Evolutionary conservation across 257 asterid species (phyloP).

Genomic region (Solanum chaucha): DNA sequence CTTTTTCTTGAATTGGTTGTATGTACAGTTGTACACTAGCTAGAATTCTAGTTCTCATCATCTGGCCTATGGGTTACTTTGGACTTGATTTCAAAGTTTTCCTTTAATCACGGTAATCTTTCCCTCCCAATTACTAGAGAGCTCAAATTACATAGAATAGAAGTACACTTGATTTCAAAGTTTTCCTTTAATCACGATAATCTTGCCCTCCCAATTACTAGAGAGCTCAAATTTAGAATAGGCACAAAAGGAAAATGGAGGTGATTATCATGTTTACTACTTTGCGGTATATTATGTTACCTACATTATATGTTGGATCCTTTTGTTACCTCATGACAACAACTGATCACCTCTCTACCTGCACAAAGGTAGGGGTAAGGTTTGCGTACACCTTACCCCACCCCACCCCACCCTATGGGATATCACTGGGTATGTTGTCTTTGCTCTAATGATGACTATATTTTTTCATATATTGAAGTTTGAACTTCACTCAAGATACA

Average conservation of each 20-base stretch:
- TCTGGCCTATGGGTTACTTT: background rate
- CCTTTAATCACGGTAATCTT: background rate
- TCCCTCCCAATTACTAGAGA: background rate
- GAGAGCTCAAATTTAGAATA: background rate
- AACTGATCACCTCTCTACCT: background rate
- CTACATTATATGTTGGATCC: background rate
- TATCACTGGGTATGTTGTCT: background rate
- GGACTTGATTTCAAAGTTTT: background rate
- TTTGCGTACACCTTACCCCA: background rate
- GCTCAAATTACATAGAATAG: background rate
- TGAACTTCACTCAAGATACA: background rate
- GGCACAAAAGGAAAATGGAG: background rate
- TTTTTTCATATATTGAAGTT: background rate
- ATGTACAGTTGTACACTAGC: background rate
- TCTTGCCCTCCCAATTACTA: background rate
- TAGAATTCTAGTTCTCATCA: background rate
- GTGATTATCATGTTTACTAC: background rate
- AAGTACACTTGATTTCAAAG: background rate
- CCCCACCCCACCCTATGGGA: background rate
- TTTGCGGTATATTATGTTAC: background rate
- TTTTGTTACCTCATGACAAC: background rate
- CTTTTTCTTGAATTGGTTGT: background rate
- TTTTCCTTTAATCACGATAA: background rate
- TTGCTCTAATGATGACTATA: background rate
- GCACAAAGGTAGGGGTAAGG: background rate